These are phyloP conservation scores for Astrothelium subdiscretum DNA, from an alignment of 495 filamentous ascomycete species.

Conservation along the genomic window DNA sequence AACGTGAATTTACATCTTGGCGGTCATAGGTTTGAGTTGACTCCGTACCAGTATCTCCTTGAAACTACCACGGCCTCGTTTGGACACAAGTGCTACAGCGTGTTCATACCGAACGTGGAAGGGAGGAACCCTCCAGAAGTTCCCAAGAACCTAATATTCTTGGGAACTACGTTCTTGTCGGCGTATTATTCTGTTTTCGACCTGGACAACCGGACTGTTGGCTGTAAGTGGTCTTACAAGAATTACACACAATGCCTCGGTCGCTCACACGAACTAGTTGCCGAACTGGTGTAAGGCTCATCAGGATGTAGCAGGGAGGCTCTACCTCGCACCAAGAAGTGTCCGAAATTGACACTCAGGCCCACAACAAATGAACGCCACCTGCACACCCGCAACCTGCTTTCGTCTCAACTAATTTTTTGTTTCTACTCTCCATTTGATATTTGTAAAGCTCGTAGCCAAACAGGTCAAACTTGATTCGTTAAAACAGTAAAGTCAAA, in stretches of 20 bases:
- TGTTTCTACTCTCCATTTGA: too few species aligned
- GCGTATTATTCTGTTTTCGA: neutral
- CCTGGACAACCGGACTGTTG: neutral
- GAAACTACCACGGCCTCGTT: neutral
- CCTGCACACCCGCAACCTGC: too few species aligned
- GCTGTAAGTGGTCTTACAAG: neutral
- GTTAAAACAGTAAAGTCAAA: too few species aligned
- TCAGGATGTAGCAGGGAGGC: too few species aligned
- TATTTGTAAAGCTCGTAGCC: too few species aligned
- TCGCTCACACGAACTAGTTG: neutral
- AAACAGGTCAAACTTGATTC: too few species aligned
- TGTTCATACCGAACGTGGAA: neutral
- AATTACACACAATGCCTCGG: neutral
- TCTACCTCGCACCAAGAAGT: too few species aligned
- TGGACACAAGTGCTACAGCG: neutral
- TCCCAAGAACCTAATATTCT: neutral
- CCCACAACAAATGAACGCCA: too few species aligned
- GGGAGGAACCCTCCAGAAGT: neutral
- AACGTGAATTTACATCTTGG: neutral
- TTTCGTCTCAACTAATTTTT: too few species aligned
- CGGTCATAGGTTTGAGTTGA: neutral
- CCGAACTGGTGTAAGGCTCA: too few species aligned
- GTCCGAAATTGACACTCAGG: too few species aligned
- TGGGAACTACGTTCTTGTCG: neutral
- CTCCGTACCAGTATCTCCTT: neutral